Conservation (phyloP, 148 eudicot genomes). For the Suaeda aralocaspica region DNA sequence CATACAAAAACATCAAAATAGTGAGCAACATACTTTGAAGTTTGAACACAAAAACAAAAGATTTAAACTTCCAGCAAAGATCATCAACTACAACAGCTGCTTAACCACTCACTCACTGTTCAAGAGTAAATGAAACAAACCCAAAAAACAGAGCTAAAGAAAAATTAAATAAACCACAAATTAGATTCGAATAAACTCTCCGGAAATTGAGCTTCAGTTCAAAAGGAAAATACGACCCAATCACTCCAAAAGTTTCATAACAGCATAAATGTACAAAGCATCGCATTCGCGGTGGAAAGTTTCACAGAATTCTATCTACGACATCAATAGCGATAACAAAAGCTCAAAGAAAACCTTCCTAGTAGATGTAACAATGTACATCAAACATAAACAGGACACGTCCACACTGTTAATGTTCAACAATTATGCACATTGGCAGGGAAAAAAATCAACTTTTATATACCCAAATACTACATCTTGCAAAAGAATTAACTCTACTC, state of each 20-base stretch:
- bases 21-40: background rate
- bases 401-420: background rate
- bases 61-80: background rate
- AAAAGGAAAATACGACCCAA: background rate
- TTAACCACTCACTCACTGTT: background rate
- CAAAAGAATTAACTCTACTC: too few species aligned
- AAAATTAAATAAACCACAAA: too few species aligned
- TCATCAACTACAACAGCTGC: background rate
- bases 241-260: background rate
- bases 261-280: too few species aligned
- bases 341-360: background rate
- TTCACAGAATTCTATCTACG: background rate
- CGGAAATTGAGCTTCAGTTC: background rate
- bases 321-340: too few species aligned
- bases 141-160: too few species aligned
- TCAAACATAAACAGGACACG: background rate
- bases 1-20: background rate
- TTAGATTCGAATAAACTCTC: too few species aligned
- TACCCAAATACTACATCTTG: too few species aligned
- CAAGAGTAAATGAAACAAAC: background rate
- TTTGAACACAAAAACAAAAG: too few species aligned
- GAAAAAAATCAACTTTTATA: too few species aligned
- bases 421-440: too few species aligned
- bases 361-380: background rate
- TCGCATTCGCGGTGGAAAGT: background rate